Evolutionary conservation across 2,329 filamentous ascomycete species (phyloP).

Genomic region (Chaetothyriales sp.): DNA sequence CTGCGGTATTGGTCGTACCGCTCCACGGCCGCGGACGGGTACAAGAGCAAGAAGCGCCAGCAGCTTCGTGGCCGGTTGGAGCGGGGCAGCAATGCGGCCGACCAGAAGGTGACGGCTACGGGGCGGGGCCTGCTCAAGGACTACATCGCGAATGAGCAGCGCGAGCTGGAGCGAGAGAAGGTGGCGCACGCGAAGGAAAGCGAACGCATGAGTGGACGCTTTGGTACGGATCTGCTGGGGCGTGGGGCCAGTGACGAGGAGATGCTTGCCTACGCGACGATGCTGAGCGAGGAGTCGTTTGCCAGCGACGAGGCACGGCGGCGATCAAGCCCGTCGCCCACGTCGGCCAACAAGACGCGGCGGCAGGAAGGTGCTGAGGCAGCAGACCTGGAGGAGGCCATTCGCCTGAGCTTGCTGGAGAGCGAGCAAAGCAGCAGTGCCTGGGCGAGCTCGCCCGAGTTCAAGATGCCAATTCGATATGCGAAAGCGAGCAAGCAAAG

Average conservation of each 20-base stretch:
- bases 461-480: slow-evolving; percentile 25
- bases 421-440: slow-evolving; percentile 12
- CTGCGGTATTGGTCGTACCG: slow-evolving; percentile 91
- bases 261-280: slow-evolving; percentile 47
- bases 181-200: slow-evolving; percentile 53
- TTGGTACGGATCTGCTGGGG: slow-evolving; percentile 63
- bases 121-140: slow-evolving; percentile 59
- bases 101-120: slow-evolving; percentile 46
- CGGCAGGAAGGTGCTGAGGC: slow-evolving; percentile 28
- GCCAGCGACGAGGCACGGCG: slow-evolving; percentile 37
- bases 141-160: slow-evolving; percentile 75
- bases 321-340: background rate
- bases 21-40: slow-evolving; percentile 59
- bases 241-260: slow-evolving; percentile 46
- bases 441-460: slow-evolving; percentile 2
- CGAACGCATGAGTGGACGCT: slow-evolving; percentile 60
- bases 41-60: slow-evolving; percentile 64
- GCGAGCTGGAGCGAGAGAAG: slow-evolving; percentile 64
- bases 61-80: slow-evolving; percentile 49
- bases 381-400: slow-evolving; percentile 49
- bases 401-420: slow-evolving; percentile 39
- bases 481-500: slow-evolving; percentile 20
- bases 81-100: slow-evolving; percentile 45
- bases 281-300: slow-evolving; percentile 47
- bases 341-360: background rate